Conservation (phyloP, 345 rosid species). For the Eutrema japonicum region DNA sequence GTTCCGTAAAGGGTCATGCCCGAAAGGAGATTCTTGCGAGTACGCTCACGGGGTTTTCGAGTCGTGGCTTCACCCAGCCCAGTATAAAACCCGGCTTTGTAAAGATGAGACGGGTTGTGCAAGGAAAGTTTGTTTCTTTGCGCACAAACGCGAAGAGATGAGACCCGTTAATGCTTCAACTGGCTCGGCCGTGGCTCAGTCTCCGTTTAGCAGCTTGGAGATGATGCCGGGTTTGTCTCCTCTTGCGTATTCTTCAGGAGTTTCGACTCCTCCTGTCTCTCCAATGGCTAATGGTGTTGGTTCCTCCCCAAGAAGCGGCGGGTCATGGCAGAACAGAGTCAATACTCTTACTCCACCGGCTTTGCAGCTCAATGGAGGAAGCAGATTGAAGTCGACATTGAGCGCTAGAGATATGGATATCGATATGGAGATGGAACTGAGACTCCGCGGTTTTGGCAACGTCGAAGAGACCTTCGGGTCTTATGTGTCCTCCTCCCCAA, state of each 20-base stretch:
- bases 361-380: constrained; percentile 55
- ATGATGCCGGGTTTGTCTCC: constrained; percentile 76
- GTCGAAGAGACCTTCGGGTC: constrained; percentile 73
- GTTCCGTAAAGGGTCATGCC: constrained; percentile 91
- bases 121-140: constrained; percentile 97
- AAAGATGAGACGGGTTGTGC: constrained; percentile 90
- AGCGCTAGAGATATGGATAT: constrained; percentile 78
- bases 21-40: constrained; percentile 89
- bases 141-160: constrained; percentile 87
- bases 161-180: constrained; percentile 92
- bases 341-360: constrained; percentile 64
- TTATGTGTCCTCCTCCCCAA: constrained; percentile 51
- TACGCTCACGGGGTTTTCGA: constrained; percentile 98
- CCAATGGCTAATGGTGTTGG: constrained; percentile 39
- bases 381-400: constrained; percentile 77
- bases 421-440: constrained; percentile 74
- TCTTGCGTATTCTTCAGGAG: constrained; percentile 55
- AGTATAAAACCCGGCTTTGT: constrained; percentile 92
- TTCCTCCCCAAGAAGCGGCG: constrained; percentile 42
- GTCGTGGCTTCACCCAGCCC: constrained; percentile 99
- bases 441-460: constrained; percentile 40
- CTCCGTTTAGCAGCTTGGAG: constrained; percentile 37
- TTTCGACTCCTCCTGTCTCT: constrained; percentile 67
- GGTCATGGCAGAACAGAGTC: constrained; percentile 80
- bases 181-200: constrained; percentile 79